Conservation (phyloP, 768 basidiomycete species). For the Piloderma croceum region DNA sequence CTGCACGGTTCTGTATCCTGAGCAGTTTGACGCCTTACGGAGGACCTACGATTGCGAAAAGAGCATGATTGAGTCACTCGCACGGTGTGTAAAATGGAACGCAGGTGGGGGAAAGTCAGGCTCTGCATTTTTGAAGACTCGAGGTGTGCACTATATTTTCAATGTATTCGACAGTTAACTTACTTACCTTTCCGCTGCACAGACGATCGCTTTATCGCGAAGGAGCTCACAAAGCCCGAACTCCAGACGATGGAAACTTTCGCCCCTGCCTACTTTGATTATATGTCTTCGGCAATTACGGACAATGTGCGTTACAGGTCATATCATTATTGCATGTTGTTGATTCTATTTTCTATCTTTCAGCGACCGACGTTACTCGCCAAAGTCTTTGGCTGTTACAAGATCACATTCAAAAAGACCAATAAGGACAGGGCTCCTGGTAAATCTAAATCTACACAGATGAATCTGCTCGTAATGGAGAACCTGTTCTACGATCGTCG, state of each 20-base stretch:
- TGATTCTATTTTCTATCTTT: slow-evolving; percentile 3
- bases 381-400: slow-evolving; percentile 96
- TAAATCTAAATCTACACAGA: slow-evolving; percentile 76
- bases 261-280: slow-evolving; percentile 96
- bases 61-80: slow-evolving; percentile 89
- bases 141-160: slow-evolving; percentile 47
- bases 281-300: slow-evolving; percentile 91
- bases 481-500: slow-evolving; percentile 91
- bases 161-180: slow-evolving; percentile 1
- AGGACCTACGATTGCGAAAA: slow-evolving; percentile 91
- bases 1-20: slow-evolving; percentile 91
- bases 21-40: slow-evolving; percentile 92
- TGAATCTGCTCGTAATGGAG: slow-evolving; percentile 98
- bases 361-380: slow-evolving; percentile 92
- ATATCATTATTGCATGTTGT: slow-evolving; percentile 9
- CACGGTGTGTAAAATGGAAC: slow-evolving; percentile 95
- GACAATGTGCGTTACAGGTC: slow-evolving; percentile 79
- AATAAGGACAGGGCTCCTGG: slow-evolving; percentile 60
- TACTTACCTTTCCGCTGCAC: slow-evolving; percentile 1
- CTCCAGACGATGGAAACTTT: slow-evolving; percentile 95
- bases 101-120: slow-evolving; percentile 94
- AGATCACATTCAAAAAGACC: slow-evolving; percentile 82
- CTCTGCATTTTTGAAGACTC: slow-evolving; percentile 92
- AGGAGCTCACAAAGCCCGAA: slow-evolving; percentile 87
- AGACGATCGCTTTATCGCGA: slow-evolving; percentile 99